Percentiles rank a stretch among this genome's conserved stretches.
These are phyloP conservation scores for Straminergon stramineum DNA, from an alignment of 225 moss, liverwort and hornwort species.

Conservation along the genomic window DNA sequence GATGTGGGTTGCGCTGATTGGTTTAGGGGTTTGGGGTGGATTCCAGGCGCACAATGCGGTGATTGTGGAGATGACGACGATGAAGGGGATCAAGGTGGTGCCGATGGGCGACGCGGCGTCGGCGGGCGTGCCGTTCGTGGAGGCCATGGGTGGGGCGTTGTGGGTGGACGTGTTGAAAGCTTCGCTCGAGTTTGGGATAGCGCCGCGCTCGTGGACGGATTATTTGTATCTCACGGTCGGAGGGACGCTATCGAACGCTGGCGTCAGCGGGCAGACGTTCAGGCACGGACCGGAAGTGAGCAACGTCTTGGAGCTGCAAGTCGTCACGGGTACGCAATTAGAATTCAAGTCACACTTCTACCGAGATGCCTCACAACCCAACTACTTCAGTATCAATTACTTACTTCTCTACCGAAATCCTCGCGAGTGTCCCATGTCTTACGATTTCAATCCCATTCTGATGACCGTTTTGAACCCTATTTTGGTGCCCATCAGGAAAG, in stretches of 20 bases:
- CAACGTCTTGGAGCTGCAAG: constrained; percentile 57
- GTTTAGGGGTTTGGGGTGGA: background rate
- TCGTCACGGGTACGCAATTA: constrained; percentile 32
- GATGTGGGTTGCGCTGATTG: background rate
- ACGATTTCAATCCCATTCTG: background rate
- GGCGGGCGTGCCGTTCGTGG: constrained; percentile 26
- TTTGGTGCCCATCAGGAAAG: background rate
- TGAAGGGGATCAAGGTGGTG: constrained; percentile 14
- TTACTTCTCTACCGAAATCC: background rate
- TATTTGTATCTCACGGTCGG: constrained; percentile 75
- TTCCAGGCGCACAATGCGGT: constrained; percentile 18
- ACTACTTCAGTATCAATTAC: background rate
- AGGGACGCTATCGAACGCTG: constrained; percentile 79
- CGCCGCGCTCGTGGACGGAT: constrained; percentile 66
- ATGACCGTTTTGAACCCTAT: background rate
- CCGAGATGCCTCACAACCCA: background rate
- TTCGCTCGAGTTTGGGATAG: constrained; percentile 30
- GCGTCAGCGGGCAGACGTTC: constrained; percentile 65
- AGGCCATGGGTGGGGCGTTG: constrained; percentile 55
- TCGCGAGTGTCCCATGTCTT: background rate
- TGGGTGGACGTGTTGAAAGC: constrained; percentile 70
- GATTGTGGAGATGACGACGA: constrained; percentile 16
- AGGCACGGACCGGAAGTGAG: constrained; percentile 78
- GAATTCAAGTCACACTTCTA: background rate
- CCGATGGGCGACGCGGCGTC: constrained; percentile 3